Base-by-base conservation (phyloP, 2,329 filamentous ascomycete species). In the Fusarium musae region DNA sequence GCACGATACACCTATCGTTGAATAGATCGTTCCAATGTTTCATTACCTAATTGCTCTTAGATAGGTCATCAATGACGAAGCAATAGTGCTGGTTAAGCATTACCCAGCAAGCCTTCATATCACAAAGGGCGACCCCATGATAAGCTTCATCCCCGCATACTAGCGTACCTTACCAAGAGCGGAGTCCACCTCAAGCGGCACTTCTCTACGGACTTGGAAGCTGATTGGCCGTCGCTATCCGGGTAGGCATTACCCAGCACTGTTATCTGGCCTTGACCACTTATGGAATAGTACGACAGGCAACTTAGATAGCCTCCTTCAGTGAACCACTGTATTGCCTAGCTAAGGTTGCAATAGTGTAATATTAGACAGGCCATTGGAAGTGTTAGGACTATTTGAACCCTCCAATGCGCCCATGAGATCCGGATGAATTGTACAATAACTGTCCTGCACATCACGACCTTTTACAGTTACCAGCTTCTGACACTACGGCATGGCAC, bases 191-290 rank as follows among this genome's bases (percentile, higher is more conserved):
- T 21, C 17, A 4, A 28, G 5, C 11, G 17, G 43, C 23, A 46
- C 43, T 26, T 26, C 0, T 26, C 5, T 9, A 3, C 5, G 23
- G 23, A 23, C 23, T 23, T n/a, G 23, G 13, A 3, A 21, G 32
- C 11, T 19, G 32, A 49, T 47, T 58, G 32, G 40, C 7, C 6
- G 2, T 36, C 23, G 17, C 57, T 52, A 23, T 39, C 44, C 34
- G 43, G 43, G 13, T 40, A 59, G 23, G 43, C 43, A 59, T 59
- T 59, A 52, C 40, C 57, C 43, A 59, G 43, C 11, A 9, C 11
- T 50, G 34, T 36, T 36, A 59, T 37, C 15, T 28, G 1, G 16
- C 7, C 4, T 34, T 59, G 16, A 23, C 47, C 8, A 28, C 26
- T 36, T 23, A 1, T 9, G 12, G 56, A 28, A 46, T 50, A 23